Evolutionary conservation across 2,329 filamentous ascomycete genomes (phyloP).

Genomic region (Keithomyces neogunnii): DNA sequence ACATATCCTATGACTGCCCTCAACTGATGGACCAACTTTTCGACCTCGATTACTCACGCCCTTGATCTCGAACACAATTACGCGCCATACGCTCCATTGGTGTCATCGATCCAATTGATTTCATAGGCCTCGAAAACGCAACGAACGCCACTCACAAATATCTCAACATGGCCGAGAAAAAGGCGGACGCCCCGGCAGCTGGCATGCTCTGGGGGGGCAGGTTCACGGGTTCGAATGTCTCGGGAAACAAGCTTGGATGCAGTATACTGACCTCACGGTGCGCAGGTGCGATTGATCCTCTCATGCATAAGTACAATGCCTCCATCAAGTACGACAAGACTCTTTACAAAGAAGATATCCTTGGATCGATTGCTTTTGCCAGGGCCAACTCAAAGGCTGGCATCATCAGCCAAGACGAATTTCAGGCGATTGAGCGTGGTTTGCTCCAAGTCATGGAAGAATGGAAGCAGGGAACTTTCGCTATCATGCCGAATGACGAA

Average conservation of each 20-base stretch:
- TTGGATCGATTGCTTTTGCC: conserved; percentile 73
- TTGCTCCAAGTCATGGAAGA: conserved; percentile 49
- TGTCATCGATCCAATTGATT: too few species aligned
- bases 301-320: conserved; percentile 82
- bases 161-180: background rate
- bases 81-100: too few species aligned
- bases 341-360: conserved; percentile 74
- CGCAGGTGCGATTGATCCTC: conserved; percentile 68
- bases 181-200: background rate
- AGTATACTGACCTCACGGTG: conserved; percentile 12
- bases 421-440: conserved; percentile 64
- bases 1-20: too few species aligned
- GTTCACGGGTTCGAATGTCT: conserved; percentile 30
- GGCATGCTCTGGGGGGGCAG: conserved; percentile 36
- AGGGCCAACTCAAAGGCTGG: conserved; percentile 68
- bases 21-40: too few species aligned
- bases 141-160: too few species aligned
- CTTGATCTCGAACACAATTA: too few species aligned
- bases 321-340: conserved; percentile 70
- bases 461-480: conserved; percentile 43
- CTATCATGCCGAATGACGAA: conserved; percentile 46
- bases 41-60: too few species aligned
- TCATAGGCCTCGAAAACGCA: too few species aligned
- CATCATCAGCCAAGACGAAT: conserved; percentile 66
- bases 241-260: background rate